phyloP scores from a whole-genome alignment of 768 basidiomycete genomes.

The Mycena vulgaris region DNA sequence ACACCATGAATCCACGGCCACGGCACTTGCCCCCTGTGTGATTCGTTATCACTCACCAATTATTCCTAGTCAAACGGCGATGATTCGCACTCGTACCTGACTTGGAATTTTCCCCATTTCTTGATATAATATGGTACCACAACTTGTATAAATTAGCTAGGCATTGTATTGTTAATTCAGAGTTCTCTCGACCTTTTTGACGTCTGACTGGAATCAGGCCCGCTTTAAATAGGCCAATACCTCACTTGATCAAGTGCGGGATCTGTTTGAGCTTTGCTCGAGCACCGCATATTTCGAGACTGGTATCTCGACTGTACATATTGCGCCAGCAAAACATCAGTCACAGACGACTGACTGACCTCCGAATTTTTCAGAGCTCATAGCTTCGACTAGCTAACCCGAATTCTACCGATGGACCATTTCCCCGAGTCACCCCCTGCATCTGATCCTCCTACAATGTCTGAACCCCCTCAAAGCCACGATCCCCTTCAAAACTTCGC shows the following conservation, averaged over 20 bases:
- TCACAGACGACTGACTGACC: conserved; percentile 1
- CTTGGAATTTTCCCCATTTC: not conserved
- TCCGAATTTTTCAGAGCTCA: conserved; percentile 2
- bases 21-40: too few relatives aligned
- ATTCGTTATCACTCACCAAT: too few relatives aligned
- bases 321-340: conserved; percentile 7
- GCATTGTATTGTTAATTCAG: not conserved
- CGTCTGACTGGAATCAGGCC: conserved; percentile 8
- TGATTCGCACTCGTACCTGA: not conserved
- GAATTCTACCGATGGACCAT: conserved; percentile 14
- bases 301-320: conserved; percentile 16
- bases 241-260: conserved; percentile 23
- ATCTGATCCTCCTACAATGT: not conserved
- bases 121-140: not conserved
- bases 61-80: not conserved
- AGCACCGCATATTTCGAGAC: conserved; percentile 13
- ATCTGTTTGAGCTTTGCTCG: not conserved
- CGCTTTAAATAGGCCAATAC: not conserved
- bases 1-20: too few relatives aligned
- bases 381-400: not conserved
- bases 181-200: conserved; percentile 9
- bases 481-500: not conserved
- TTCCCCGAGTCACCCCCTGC: not conserved
- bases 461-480: not conserved
- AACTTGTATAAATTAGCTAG: conserved; percentile 11